Conservation (phyloP, 2,329 filamentous ascomycete genomes). For the Alternaria atra region DNA sequence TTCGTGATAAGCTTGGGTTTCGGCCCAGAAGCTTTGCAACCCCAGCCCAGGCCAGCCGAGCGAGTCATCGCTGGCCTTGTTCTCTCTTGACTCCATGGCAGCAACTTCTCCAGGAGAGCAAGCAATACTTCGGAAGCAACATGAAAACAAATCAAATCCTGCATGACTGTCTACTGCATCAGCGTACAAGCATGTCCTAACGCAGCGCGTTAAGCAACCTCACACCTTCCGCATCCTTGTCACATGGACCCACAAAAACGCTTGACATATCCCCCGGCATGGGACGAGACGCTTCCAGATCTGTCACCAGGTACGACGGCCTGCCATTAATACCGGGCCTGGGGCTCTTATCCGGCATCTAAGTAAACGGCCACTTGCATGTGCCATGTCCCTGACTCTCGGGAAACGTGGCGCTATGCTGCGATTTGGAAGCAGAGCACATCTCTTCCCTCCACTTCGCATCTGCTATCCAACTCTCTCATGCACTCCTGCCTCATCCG, state of each 20-base stretch:
- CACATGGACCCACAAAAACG: constrained; percentile 21
- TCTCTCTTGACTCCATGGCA: not conserved
- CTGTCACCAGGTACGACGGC: constrained; percentile 16
- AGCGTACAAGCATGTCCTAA: constrained; percentile 20
- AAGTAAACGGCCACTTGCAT: constrained; percentile 6
- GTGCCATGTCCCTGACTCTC: constrained; percentile 1
- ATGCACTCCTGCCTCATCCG: not conserved
- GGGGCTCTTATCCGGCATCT: constrained; percentile 3
- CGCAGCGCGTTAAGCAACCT: constrained; percentile 18
- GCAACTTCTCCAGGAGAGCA: not conserved
- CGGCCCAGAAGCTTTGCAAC: constrained; percentile 11
- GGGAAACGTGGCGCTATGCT: not conserved
- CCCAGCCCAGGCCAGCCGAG: constrained; percentile 20
- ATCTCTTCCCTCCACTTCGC: not conserved
- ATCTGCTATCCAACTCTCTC: not conserved
- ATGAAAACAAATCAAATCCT: not conserved
- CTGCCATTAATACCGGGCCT: constrained; percentile 14
- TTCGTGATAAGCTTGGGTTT: constrained; percentile 42
- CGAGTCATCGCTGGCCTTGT: constrained; percentile 11
- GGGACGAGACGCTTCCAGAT: constrained; percentile 31
- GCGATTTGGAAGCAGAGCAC: not conserved
- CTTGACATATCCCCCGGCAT: constrained; percentile 28
- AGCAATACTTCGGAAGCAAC: not conserved
- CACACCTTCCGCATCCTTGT: constrained; percentile 28
- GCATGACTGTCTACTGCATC: not conserved